Conservation (phyloP, 2,329 filamentous ascomycete genomes). For the Neoascochyta sp. region DNA sequence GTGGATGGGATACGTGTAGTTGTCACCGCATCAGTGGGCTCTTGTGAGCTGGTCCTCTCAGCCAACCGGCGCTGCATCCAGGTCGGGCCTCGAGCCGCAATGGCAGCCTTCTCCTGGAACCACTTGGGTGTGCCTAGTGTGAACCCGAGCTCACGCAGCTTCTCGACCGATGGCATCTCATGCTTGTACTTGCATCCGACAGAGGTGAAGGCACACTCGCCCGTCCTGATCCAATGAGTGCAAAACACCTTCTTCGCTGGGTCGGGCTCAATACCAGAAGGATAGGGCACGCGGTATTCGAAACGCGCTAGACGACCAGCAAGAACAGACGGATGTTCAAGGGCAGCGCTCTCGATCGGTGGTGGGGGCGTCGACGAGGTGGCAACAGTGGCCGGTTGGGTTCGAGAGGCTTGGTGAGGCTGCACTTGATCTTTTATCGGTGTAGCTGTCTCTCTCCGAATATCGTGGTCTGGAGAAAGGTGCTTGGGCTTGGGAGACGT, state of each 20-base stretch:
- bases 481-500: constrained; percentile 4
- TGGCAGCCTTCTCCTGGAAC: constrained; percentile 50
- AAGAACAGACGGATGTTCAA: too few species aligned
- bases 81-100: constrained; percentile 15
- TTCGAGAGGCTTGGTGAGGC: background rate
- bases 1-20: too few species aligned
- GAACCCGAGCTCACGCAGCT: constrained; percentile 67
- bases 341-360: constrained; percentile 23
- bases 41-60: too few species aligned
- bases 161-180: constrained; percentile 75
- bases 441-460: constrained; percentile 4
- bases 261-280: constrained; percentile 41
- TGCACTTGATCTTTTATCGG: background rate
- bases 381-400: constrained; percentile 8
- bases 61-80: constrained; percentile 25
- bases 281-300: constrained; percentile 24
- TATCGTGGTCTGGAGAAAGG: constrained; percentile 19
- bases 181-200: constrained; percentile 88
- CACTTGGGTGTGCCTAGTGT: constrained; percentile 50
- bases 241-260: constrained; percentile 69
- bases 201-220: constrained; percentile 78
- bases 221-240: constrained; percentile 84
- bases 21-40: too few species aligned
- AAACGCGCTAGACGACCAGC: too few species aligned
- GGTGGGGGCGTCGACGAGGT: constrained; percentile 24